Percentiles rank a stretch among this genome's conserved stretches.
Evolutionary conservation across 169 alveolate species (phyloP).

Genomic region (Eimeria acervulina): DNA sequence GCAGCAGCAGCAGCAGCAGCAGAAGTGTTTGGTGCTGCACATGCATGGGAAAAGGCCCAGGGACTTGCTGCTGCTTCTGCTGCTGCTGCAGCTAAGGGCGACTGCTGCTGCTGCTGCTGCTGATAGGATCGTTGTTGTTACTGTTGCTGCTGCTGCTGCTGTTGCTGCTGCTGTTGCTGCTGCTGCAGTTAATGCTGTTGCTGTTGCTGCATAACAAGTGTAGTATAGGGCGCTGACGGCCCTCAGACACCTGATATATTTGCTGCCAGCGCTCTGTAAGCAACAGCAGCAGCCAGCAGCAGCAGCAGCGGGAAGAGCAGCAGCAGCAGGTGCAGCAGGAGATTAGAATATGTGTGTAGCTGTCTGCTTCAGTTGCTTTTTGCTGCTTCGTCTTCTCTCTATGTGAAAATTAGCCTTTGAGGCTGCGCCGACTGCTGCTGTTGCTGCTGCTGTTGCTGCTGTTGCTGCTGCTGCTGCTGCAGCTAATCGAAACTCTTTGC

Average conservation of each 20-base stretch:
- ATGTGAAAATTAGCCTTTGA: neutral
- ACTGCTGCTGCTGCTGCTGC: constrained; percentile 56
- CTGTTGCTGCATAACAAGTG: neutral
- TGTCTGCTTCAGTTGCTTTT: neutral
- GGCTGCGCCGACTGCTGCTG: constrained; percentile 25
- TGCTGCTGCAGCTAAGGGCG: neutral
- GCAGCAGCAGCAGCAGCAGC: constrained; percentile 8
- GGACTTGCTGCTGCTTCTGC: too few species aligned
- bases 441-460: constrained; percentile 1
- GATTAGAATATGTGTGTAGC: neutral
- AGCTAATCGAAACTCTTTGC: neutral
- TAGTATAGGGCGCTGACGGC: neutral
- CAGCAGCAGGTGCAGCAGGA: too few species aligned
- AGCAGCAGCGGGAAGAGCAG: too few species aligned
- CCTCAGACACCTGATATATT: neutral
- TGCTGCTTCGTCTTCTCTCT: neutral
- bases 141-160: constrained; percentile 56
- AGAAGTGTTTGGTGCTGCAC: neutral
- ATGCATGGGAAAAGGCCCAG: neutral
- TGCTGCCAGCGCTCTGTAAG: neutral
- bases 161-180: neutral
- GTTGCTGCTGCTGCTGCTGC: constrained; percentile 20
- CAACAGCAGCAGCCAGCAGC: neutral
- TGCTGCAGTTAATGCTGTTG: neutral
- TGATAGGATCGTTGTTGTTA: neutral